Conservation (phyloP, 352 stramenopile genomes). For the Phytopythium helicoides region DNA sequence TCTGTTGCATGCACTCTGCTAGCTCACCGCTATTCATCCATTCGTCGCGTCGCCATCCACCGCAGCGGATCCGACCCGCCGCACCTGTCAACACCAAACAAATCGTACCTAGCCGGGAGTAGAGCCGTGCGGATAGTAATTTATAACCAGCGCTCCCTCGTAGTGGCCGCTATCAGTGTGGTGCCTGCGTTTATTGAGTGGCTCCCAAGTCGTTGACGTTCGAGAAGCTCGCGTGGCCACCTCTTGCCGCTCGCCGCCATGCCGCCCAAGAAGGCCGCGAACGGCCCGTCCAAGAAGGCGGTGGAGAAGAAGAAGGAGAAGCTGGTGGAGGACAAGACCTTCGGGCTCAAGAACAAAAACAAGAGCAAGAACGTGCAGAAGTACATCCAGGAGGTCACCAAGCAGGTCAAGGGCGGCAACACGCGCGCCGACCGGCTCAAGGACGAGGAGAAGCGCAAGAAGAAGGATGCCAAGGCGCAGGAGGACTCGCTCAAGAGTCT, state of each 20-base stretch:
- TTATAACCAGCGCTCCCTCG: no score
- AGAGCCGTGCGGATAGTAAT: no score
- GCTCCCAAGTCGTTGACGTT: no score
- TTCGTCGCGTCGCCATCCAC: no score
- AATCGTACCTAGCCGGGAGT: no score
- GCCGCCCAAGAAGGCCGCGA: slow-evolving; percentile 71
- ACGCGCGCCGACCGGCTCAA: slow-evolving; percentile 79
- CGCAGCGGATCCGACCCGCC: no score
- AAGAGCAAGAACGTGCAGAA: slow-evolving; percentile 97
- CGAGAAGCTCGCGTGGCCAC: no score
- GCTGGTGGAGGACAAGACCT: slow-evolving; percentile 98
- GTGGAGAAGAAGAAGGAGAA: slow-evolving; percentile 92
- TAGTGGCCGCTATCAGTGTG: no score
- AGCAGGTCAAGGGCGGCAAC: slow-evolving; percentile 85
- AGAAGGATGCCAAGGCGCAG: slow-evolving; percentile 83
- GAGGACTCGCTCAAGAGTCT: slow-evolving; percentile 83
- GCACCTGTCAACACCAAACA: no score
- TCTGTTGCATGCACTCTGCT: no score
- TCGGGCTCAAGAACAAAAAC: slow-evolving; percentile 99
- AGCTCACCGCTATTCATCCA: no score
- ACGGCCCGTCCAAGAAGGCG: slow-evolving; percentile 78
- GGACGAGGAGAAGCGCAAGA: slow-evolving; percentile 68
- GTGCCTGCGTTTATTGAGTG: no score
- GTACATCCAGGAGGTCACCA: slow-evolving; percentile 89
- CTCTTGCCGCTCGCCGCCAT: slow-evolving; percentile 21